A percentile compares a stretch with the other conserved stretches of the same genome.
These are phyloP conservation scores for Ramularia endophylla DNA, from an alignment of 2,329 filamentous ascomycete genomes.

Conservation along the genomic window DNA sequence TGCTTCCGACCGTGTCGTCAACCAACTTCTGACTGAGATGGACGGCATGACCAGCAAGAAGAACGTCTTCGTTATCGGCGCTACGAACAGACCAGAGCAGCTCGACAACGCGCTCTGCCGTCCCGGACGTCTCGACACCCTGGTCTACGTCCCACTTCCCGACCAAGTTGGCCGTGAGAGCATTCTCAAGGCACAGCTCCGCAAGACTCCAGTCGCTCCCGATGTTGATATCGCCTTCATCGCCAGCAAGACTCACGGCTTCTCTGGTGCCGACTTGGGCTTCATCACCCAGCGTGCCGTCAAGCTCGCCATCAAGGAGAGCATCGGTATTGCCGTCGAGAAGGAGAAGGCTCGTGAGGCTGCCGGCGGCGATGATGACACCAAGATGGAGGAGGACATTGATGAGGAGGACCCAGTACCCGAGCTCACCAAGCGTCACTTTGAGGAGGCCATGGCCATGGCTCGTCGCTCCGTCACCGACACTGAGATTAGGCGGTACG, in stretches of 20 bases:
- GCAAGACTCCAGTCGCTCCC: constrained; percentile 87
- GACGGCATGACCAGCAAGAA: constrained; percentile 99
- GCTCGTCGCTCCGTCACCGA: constrained; percentile 92
- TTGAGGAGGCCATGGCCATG: constrained; percentile 97
- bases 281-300: constrained; percentile 98
- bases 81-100: constrained; percentile 97
- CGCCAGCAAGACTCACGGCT: constrained; percentile 94
- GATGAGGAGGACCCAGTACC: constrained; percentile 85
- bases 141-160: constrained; percentile 96
- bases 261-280: constrained; percentile 98
- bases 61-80: constrained; percentile 99
- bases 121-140: constrained; percentile 95
- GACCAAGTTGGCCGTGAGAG: constrained; percentile 83
- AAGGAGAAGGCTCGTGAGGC: constrained; percentile 84
- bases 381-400: constrained; percentile 73
- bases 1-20: constrained; percentile 98
- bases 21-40: constrained; percentile 99
- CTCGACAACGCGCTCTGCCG: constrained; percentile 96
- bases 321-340: constrained; percentile 83
- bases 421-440: constrained; percentile 91
- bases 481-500: constrained; percentile 95
- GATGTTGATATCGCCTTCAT: constrained; percentile 91
- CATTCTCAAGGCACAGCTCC: constrained; percentile 92
- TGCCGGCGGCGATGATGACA: constrained; percentile 53
- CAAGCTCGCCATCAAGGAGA: constrained; percentile 99